Evolutionary conservation across 768 basidiomycete genomes (phyloP).

Genomic region (Podaxis carcinomalis): DNA sequence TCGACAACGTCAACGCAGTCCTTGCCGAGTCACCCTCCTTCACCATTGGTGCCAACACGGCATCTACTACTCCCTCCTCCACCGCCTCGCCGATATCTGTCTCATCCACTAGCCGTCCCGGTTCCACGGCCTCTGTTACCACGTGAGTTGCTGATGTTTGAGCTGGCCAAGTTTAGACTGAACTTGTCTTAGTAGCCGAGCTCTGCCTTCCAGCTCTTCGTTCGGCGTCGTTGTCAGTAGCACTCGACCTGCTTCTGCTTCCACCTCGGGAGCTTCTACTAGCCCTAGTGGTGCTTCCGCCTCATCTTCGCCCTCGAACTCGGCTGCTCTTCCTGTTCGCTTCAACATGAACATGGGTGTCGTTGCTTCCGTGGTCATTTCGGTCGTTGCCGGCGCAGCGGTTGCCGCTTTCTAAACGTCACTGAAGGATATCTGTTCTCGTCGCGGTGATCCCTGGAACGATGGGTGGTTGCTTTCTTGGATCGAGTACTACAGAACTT

Average conservation of each 20-base stretch:
- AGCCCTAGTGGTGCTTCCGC: constrained; percentile 15
- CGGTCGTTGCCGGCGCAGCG: constrained; percentile 45
- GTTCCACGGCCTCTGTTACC: neutral
- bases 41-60: constrained; percentile 27
- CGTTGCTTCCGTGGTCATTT: constrained; percentile 17
- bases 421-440: neutral
- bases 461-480: neutral
- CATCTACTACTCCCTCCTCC: constrained; percentile 6
- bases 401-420: constrained; percentile 36
- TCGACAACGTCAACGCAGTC: constrained; percentile 41
- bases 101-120: neutral
- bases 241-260: constrained; percentile 14
- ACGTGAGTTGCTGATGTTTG: constrained; percentile 7
- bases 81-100: constrained; percentile 9
- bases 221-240: constrained; percentile 17
- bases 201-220: neutral
- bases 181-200: neutral
- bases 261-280: constrained; percentile 8
- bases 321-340: constrained; percentile 29
- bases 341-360: constrained; percentile 16
- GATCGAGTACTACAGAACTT: neutral
- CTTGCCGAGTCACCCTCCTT: constrained; percentile 38
- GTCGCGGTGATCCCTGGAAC: neutral
- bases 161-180: neutral
- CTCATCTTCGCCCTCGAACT: constrained; percentile 21